phyloP scores from a whole-genome alignment of 306 rosid species.

The Quillaja saponaria region DNA sequence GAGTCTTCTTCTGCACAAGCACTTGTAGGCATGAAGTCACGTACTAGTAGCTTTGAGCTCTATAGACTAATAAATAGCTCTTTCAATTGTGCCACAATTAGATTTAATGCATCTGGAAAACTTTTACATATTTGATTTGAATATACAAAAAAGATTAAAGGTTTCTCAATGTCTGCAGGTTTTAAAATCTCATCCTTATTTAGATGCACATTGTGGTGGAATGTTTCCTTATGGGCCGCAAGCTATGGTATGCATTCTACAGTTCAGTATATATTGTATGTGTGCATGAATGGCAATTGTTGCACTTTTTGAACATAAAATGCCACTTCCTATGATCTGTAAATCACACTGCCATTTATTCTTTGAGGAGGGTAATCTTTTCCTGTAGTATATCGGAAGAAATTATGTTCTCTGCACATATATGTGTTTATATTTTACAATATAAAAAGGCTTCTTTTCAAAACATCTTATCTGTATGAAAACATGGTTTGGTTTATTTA shows the following conservation, averaged over 20 bases:
- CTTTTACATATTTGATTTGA: background rate
- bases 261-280: constrained; percentile 5
- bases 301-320: background rate
- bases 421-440: no score
- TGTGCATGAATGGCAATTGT: background rate
- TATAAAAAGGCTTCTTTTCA: no score
- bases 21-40: constrained; percentile 1
- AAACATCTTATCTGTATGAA: no score
- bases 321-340: background rate
- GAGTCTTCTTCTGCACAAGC: background rate
- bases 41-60: constrained; percentile 3
- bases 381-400: background rate
- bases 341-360: background rate
- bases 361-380: background rate
- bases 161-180: constrained; percentile 55
- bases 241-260: constrained; percentile 51
- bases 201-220: constrained; percentile 63
- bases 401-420: no score
- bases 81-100: background rate
- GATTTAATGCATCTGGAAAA: constrained; percentile 18
- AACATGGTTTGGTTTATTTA: no score
- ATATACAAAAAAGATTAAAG: constrained; percentile 25
- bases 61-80: constrained; percentile 12
- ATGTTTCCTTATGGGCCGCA: constrained; percentile 56
- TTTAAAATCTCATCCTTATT: constrained; percentile 60